Conservation (phyloP, 495 filamentous ascomycete genomes). For the Aspergillus sclerotiicarbonarius region DNA sequence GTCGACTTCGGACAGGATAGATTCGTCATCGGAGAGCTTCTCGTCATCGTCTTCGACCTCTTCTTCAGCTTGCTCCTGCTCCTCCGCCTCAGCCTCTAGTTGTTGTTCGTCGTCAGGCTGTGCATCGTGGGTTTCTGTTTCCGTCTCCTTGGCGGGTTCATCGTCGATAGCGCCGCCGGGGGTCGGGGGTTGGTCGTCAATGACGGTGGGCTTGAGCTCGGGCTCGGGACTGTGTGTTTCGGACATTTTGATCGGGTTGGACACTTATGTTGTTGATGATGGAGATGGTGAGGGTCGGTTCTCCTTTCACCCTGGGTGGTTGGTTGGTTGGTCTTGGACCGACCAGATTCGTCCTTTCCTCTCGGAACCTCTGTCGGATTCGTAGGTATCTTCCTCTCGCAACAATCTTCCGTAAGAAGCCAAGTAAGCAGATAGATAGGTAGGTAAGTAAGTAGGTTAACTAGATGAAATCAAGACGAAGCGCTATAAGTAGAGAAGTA, state of each 20-base stretch:
- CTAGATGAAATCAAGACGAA: too few relatives aligned
- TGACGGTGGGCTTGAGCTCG: slow-evolving; percentile 23
- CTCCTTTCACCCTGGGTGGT: background rate
- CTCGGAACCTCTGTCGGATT: too few relatives aligned
- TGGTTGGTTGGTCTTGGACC: background rate
- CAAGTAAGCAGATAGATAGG: background rate
- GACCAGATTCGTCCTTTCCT: background rate
- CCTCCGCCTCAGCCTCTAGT: slow-evolving; percentile 6
- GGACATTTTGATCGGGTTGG: background rate
- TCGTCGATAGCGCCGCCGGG: slow-evolving; percentile 12
- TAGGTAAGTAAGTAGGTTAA: too few relatives aligned
- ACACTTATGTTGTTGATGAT: background rate
- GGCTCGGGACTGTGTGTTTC: slow-evolving; percentile 30
- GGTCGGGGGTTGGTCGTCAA: slow-evolving; percentile 24
- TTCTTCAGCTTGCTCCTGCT: slow-evolving; percentile 16
- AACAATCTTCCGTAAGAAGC: background rate
- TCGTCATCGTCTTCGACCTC: slow-evolving; percentile 28
- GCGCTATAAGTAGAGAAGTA: too few relatives aligned
- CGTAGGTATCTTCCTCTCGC: background rate
- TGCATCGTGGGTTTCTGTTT: slow-evolving; percentile 14
- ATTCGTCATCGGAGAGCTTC: slow-evolving; percentile 72
- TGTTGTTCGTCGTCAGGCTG: slow-evolving; percentile 10
- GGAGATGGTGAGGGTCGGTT: background rate
- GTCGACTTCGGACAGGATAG: slow-evolving; percentile 91
- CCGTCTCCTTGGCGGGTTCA: slow-evolving; percentile 17